Conservation (phyloP, 2,329 filamentous ascomycete species). For the Eutypella sp. region DNA sequence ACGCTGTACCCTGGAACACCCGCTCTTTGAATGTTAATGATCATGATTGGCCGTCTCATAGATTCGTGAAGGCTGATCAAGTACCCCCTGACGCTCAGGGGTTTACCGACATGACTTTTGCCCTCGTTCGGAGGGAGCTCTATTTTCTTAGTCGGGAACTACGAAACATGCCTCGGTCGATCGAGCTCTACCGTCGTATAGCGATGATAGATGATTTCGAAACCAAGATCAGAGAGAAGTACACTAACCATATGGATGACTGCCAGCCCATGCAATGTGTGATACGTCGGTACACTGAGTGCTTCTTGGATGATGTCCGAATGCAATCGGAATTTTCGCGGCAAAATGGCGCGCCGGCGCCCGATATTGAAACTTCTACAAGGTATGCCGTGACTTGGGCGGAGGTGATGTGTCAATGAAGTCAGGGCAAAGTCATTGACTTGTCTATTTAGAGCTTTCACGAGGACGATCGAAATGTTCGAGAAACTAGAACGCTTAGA, state of each 20-base stretch:
- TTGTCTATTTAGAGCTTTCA: not conserved
- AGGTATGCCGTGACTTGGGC: not conserved
- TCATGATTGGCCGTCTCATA: slow-evolving; percentile 11
- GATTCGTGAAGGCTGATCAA: slow-evolving; percentile 11
- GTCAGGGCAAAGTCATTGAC: slow-evolving; percentile 1
- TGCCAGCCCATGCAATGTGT: slow-evolving; percentile 1
- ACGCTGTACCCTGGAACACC: slow-evolving; percentile 7
- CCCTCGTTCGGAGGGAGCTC: slow-evolving; percentile 7
- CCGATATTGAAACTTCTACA: not conserved
- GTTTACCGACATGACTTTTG: slow-evolving; percentile 15
- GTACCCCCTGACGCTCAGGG: slow-evolving; percentile 10
- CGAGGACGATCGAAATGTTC: slow-evolving; percentile 8
- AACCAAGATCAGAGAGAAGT: not conserved
- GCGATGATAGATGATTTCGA: slow-evolving; percentile 1
- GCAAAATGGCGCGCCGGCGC: not conserved
- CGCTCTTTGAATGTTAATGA: slow-evolving; percentile 11
- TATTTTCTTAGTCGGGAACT: slow-evolving; percentile 4
- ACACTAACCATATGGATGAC: slow-evolving; percentile 4
- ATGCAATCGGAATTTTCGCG: not conserved
- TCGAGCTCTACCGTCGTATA: not conserved
- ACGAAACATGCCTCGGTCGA: slow-evolving; percentile 1
- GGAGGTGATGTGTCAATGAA: slow-evolving; percentile 1
- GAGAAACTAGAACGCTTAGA: slow-evolving; percentile 12
- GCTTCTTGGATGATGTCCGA: not conserved
- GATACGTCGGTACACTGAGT: not conserved